Base-by-base conservation (phyloP, 2,329 filamentous ascomycete species). In the Exophiala bonariae region DNA sequence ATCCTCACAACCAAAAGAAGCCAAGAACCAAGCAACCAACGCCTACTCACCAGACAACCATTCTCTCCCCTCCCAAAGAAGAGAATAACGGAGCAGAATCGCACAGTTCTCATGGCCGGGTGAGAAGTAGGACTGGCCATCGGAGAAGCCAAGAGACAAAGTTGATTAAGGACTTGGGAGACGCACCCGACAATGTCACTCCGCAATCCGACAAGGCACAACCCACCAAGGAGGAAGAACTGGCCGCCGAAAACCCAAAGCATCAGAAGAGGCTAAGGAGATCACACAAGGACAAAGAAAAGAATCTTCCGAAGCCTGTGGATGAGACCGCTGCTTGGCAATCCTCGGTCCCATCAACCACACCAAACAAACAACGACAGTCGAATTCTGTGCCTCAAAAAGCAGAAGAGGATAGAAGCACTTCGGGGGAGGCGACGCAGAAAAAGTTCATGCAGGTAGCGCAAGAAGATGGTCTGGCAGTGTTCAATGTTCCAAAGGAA, bases 21-120 rank as follows among this genome's bases (percentile, higher is more conserved):
- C 61, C 59, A 48, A 63, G 56, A 22, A 57, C 52, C 4, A 61
- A 58, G 47, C 55, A 59, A 39, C 55, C 59, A 31, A 50, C 57
- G 46, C 43, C 55, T 54, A 38, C 62, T 55, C 37, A 63, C 66
- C 56, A 59, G 52, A 39, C 46, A 56, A 30, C 47, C 51, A 41
- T 55, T 18, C 20, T 22, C 20, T 20, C 31, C 5, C 36, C 16
- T 4, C 38, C 14, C 14, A 23, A 11, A 19, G 18, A 6, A 60
- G 32, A 34, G 32, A 34, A 34, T 34, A 18, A 11, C 11, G 23
- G 6, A 26, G 23, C 23, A 11, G 23, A 26, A 26, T 6, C 6
- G 6, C 11, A 6, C 23, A 26, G 6, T 26, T 6, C 23, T 26
- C 23, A 11, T 6, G 11, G 11, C 6, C 23, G 23, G 11, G 23